Percentiles rank a stretch among this genome's conserved stretches.
Conservation (phyloP, 345 rosid species). For the Euphorbia tirucalli region DNA sequence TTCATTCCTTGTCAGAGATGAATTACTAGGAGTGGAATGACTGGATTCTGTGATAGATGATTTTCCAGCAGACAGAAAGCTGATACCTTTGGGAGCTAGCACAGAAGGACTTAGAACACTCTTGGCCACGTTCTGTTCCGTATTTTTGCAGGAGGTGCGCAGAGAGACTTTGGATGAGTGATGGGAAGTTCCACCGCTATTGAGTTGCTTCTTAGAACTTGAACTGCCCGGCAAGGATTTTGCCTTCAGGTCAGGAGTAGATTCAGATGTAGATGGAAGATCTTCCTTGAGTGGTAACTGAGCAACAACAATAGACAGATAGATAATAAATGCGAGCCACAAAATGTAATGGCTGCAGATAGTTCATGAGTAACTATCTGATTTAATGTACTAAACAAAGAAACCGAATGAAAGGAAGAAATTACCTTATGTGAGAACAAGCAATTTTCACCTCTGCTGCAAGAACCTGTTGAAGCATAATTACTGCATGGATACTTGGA, state of each 20-base stretch:
- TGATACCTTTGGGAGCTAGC: conserved; percentile 45
- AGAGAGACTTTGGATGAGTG: conserved; percentile 17
- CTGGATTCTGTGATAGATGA: conserved; percentile 22
- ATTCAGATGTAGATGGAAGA: conserved; percentile 21
- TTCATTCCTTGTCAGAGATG: conserved; percentile 21
- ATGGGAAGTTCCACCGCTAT: conserved; percentile 15
- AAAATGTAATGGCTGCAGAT: conserved; percentile 3
- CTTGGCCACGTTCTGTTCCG: conserved; percentile 20
- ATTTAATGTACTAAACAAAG: neutral
- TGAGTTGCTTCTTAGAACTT: conserved; percentile 29
- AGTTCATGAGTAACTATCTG: neutral
- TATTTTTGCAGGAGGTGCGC: conserved; percentile 19
- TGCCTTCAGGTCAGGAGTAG: conserved; percentile 24
- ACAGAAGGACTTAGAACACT: conserved; percentile 18
- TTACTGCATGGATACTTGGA: conserved; percentile 76
- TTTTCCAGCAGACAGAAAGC: conserved; percentile 36
- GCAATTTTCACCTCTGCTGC: conserved; percentile 70
- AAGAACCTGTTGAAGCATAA: conserved; percentile 50
- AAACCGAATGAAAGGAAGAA: conserved; percentile 10
- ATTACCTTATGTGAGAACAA: conserved; percentile 88
- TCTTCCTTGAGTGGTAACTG: conserved; percentile 40
- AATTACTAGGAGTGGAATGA: conserved; percentile 17
- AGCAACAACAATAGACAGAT: conserved; percentile 11
- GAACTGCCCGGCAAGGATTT: conserved; percentile 20
- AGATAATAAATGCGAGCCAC: conserved; percentile 1